Percentiles rank a stretch among this genome's conserved stretches.
Evolutionary conservation across 192 early-diverging fungal species (phyloP).

Genomic region (Umbelopsis vinacea): DNA sequence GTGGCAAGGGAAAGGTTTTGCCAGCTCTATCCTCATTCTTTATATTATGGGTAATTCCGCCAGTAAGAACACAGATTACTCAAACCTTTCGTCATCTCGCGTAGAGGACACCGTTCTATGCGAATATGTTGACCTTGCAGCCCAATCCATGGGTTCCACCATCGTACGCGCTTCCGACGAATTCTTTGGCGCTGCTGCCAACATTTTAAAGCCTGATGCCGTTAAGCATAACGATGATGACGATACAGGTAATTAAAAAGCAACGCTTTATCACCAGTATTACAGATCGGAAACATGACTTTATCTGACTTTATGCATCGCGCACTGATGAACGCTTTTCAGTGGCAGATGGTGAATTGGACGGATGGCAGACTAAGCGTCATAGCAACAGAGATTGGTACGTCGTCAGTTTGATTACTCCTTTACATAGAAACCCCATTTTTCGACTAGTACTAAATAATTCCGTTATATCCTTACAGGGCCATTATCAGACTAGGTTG

Average conservation of each 20-base stretch:
- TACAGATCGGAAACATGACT: too few species aligned
- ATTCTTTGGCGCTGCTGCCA: constrained; percentile 20
- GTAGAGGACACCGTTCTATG: constrained; percentile 23
- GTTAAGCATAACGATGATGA: constrained; percentile 22
- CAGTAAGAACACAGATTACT: constrained; percentile 21
- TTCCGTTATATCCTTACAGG: constrained; percentile 23
- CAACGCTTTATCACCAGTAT: not conserved
- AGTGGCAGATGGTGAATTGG: constrained; percentile 8
- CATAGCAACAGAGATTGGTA: constrained; percentile 21
- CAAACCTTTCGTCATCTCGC: constrained; percentile 10
- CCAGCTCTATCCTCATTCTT: not conserved
- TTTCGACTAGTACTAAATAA: not conserved
- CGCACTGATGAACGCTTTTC: not conserved
- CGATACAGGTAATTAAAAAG: constrained; percentile 9
- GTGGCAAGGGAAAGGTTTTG: constrained; percentile 3
- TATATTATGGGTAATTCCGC: constrained; percentile 21
- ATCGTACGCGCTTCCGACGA: constrained; percentile 18
- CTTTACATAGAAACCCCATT: too few species aligned
- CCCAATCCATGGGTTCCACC: constrained; percentile 19
- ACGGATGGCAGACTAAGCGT: constrained; percentile 27
- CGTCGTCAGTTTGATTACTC: not conserved
- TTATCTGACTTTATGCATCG: not conserved
- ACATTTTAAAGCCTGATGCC: constrained; percentile 25
- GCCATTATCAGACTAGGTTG: constrained; percentile 81
- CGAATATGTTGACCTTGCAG: constrained; percentile 28